Base-by-base conservation (phyloP, 768 basidiomycete genomes). In the Hericium erinaceus region DNA sequence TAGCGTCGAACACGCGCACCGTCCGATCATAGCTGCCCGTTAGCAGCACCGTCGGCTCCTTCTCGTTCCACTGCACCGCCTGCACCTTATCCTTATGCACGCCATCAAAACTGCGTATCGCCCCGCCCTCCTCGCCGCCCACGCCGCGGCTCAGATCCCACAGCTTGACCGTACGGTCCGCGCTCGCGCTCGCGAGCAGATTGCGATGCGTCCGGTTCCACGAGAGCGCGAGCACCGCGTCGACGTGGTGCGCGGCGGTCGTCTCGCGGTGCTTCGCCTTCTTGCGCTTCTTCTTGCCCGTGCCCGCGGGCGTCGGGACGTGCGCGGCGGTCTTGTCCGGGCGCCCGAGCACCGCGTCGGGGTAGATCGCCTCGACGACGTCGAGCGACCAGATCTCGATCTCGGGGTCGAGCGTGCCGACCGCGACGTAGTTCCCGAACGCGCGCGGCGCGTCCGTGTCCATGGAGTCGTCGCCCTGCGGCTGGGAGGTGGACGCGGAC, bases 301-400 rank as follows among this genome's bases (percentile, higher is more conserved):
- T 95, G n/a, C 92, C 94, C 0, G 82, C 78, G 1, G 91, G 85
- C 7, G 77, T 76, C 0, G 90, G 89, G 4, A 91, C 74, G 65
- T 92, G 91, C 13, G 86, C 84, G 57, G 85, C 81, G 13, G 88
- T 87, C 64, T 84, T 81, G 64, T 94, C 89, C 0, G 91, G 91
- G 44, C 93, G 83, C 24, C 97, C 97, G 38, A 99, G 84, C 58
- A 99, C 83, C 56, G 87, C 84, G 61, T 87, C 83, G 0, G 97
- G 97, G 69, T 95, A 98, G 77, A 98, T 86, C 18, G 91, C 85
- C 66, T 98, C 95, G 51, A 99, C 79, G 33, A 88, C 78, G 69
- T 98, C 95, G 54, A 98, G 78, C 15, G 93, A 95, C 92, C 95
- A 99, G 64, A 99, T 95, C 72, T 99, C 97, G 61, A 99, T 98